Evolutionary conservation across 1,139 yeast genomes (phyloP), one percentile per base, ranked within the genome.

Genomic region (Pichia inconspicua): DNA sequence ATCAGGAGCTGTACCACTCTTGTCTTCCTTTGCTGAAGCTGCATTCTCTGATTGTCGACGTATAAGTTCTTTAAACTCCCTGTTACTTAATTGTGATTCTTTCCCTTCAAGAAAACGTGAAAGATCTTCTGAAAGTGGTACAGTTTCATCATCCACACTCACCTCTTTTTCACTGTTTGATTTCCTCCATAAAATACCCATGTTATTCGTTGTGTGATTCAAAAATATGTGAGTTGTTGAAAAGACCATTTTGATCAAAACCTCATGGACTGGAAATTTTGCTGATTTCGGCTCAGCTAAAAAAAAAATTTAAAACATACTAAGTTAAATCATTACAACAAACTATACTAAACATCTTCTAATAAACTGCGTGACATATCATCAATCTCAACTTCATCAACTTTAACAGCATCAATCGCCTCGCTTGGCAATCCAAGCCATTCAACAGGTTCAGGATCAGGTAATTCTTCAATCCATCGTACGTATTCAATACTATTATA

Each of bases 351-450:
- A 27, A 8, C 10, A 27, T 27, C 32, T 11, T 30, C 27, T 22
- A 19, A 22, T 19, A 19, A 37, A 2, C 5, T 9, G 9, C 15
- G 8, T 6, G 22, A 8, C 6, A 15, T n/a, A 12, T 22, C 8
- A 9, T 22, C n/a, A 37, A 19, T 22, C n/a, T 37, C 40, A 10
- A 5, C 27, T 37, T 19, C 27, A 10, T 37, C 27, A 9, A 37
- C 17, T 37, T 37, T 14, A 19, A 19, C 8, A 11, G 27, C 40
- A 56, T 22, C 17, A 9, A 17, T 41, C 5, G 48, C 58, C 36
- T 73, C 77, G 1, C 64, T 69, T 2, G 71, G 69, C 39, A 85
- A 65, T 0, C 81, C 84, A 17, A 84, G 63, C 92, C 94, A 85
- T 2, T 69, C 62, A 31, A 83, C 70, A 0, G 88, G 82, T 40